These are phyloP conservation scores for Metschnikowia arizonensis DNA, from an alignment of 805 yeast genomes.

Conservation along the genomic window DNA sequence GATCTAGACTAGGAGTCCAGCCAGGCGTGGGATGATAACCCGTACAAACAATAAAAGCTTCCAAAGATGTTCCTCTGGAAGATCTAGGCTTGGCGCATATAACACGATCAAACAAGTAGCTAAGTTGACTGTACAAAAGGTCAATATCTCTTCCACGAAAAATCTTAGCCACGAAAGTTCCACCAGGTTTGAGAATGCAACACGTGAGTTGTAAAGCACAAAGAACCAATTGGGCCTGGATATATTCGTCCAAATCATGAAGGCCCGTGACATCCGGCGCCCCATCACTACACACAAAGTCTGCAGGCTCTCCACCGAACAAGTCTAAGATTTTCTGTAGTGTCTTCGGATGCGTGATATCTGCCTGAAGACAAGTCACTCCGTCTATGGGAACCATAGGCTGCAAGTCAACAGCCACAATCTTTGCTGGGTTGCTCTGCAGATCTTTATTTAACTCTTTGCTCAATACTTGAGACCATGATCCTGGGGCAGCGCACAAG, in stretches of 20 bases:
- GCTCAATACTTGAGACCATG: constrained; percentile 95
- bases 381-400: constrained; percentile 97
- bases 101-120: constrained; percentile 78
- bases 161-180: constrained; percentile 92
- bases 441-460: constrained; percentile 45
- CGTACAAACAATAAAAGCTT: constrained; percentile 88
- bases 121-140: constrained; percentile 85
- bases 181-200: constrained; percentile 83
- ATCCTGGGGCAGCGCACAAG: constrained; percentile 74
- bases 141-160: constrained; percentile 96
- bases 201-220: constrained; percentile 92
- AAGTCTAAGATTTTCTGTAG: constrained; percentile 66
- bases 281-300: constrained; percentile 94
- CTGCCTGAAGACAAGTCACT: constrained; percentile 90
- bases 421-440: constrained; percentile 49
- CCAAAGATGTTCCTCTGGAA: constrained; percentile 90
- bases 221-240: constrained; percentile 89
- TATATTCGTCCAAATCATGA: constrained; percentile 94
- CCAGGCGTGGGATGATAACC: constrained; percentile 81
- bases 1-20: constrained; percentile 69
- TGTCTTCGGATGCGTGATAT: constrained; percentile 94
- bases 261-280: constrained; percentile 98
- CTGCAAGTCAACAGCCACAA: constrained; percentile 93
- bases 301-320: constrained; percentile 91
- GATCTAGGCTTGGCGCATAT: constrained; percentile 96